These are phyloP conservation scores for Crinitomyces ghanaensis DNA, from an alignment of 805 yeast genomes.

Conservation along the genomic window DNA sequence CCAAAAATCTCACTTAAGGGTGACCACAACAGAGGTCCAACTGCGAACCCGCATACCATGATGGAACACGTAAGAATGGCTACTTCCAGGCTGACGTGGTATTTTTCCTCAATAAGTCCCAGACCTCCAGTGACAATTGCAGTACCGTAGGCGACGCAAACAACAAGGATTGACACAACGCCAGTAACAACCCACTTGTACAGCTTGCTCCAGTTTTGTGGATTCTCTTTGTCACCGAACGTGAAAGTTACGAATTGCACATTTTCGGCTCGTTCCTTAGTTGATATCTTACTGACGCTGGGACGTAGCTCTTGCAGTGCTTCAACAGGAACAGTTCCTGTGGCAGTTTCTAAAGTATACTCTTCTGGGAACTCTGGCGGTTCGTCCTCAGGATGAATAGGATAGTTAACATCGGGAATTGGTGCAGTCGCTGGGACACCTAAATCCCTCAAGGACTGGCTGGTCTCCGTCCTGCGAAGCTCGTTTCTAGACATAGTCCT, in stretches of 20 bases:
- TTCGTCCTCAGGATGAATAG: constrained; percentile 24
- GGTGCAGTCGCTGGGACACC: constrained; percentile 53
- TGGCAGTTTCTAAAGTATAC: constrained; percentile 74
- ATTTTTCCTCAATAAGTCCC: constrained; percentile 51
- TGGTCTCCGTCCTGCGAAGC: constrained; percentile 48
- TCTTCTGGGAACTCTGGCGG: constrained; percentile 75
- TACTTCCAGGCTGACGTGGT: constrained; percentile 64
- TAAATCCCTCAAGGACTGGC: constrained; percentile 48
- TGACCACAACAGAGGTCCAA: constrained; percentile 85
- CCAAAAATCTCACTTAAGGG: constrained; percentile 82
- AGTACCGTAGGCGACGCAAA: constrained; percentile 88
- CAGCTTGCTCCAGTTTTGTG: constrained; percentile 64
- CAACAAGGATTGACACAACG: constrained; percentile 57
- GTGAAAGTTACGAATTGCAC: constrained; percentile 60
- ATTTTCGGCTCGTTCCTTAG: constrained; percentile 3
- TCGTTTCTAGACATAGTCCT: no score
- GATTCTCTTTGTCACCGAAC: constrained; percentile 76
- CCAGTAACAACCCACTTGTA: constrained; percentile 40
- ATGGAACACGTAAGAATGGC: constrained; percentile 69
- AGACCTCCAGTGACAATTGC: constrained; percentile 84
- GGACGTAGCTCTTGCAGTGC: constrained; percentile 60
- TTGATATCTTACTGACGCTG: no score
- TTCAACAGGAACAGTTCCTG: constrained; percentile 76
- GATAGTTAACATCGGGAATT: constrained; percentile 36
- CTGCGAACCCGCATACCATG: constrained; percentile 80